These are phyloP conservation scores for Protomyces macrosporus DNA, from an alignment of 1,139 yeast species.

Conservation along the genomic window DNA sequence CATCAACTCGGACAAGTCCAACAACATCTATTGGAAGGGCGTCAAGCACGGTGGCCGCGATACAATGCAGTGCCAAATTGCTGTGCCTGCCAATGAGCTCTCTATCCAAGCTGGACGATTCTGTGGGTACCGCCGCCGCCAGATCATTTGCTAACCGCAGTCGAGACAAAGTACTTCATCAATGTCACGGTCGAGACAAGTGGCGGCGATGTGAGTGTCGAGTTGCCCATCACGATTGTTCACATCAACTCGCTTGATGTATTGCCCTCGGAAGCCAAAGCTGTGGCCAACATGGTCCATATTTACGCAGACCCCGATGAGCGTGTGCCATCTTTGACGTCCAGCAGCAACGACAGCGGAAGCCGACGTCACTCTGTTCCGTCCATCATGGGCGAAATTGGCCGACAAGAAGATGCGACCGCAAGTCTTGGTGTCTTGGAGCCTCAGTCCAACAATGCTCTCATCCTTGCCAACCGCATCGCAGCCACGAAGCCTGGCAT, in stretches of 20 bases:
- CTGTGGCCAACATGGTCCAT: slow-evolving; percentile 18
- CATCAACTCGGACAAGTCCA: slow-evolving; percentile 7
- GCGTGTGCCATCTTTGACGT: too few species aligned
- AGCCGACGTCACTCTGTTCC: slow-evolving; percentile 4
- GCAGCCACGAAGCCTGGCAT: slow-evolving; percentile 19
- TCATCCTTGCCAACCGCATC: not conserved
- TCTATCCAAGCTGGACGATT: slow-evolving; percentile 26
- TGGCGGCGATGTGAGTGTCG: slow-evolving; percentile 13
- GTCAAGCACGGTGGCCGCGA: slow-evolving; percentile 21
- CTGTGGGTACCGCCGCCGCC: not conserved
- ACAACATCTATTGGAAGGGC: slow-evolving; percentile 24
- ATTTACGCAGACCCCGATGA: not conserved
- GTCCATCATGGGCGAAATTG: not conserved
- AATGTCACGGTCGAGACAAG: not conserved
- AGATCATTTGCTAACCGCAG: not conserved
- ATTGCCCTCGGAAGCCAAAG: slow-evolving; percentile 12
- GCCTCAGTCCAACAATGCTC: not conserved
- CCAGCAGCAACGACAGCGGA: not conserved
- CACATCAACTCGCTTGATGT: slow-evolving; percentile 23
- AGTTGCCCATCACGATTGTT: slow-evolving; percentile 14
- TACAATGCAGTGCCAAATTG: slow-evolving; percentile 14
- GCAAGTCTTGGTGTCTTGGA: not conserved
- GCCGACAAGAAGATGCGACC: not conserved
- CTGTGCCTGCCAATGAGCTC: slow-evolving; percentile 24
- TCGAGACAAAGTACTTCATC: slow-evolving; percentile 11